Evolutionary conservation across 1,284 basidiomycete genomes (phyloP), one percentile per base, ranked within the genome.

Genomic region (Sporisorium graminicola): DNA sequence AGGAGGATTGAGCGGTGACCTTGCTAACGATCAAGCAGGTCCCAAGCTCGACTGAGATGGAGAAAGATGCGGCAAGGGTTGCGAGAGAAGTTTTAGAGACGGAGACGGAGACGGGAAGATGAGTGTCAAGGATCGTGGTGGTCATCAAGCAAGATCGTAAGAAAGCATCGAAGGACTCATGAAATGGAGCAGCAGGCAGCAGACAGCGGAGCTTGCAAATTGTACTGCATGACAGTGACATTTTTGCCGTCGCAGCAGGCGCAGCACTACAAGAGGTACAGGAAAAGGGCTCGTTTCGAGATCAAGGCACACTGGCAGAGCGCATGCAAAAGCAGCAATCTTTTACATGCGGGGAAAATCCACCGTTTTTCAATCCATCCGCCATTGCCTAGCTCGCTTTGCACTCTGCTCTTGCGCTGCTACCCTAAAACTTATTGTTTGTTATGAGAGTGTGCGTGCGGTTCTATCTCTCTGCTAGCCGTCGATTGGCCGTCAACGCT

Each of bases 271-370:
- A 20, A 16, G 40, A n/a, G 40, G 40, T n/a, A n/a, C 37, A 40
- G n/a, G 37, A 40, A 40, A 40, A 40, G 4, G 37, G 18, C 43
- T 24, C 43, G 14, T 44, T 44, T 40, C 16, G 16, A 8, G 6
- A 7, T 5, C 7, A 35, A 24, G 50, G 31, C 50, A 52, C 50
- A 24, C 7, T 7, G 5, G 50, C 50, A 37, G 22, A 22, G 18
- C 16, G n/a, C 50, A 40, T 40, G 37, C 16, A 40, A 26, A 46
- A 5, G 20, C 43, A 46, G 20, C 43, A 40, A 40, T 9, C 1
- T 7, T 47, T 16, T 24, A 52, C 31, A 58, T 65, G 63, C 63
- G 63, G 63, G 63, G 63, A 65, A 65, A 65, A 65, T 53, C 63
- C 55, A 33, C 56, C 56, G 63, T 58, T 58, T 22, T 13, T 24